These are phyloP conservation scores for Tetrapyrgos nigripes DNA, from an alignment of 1,284 basidiomycete species.

Conservation along the genomic window DNA sequence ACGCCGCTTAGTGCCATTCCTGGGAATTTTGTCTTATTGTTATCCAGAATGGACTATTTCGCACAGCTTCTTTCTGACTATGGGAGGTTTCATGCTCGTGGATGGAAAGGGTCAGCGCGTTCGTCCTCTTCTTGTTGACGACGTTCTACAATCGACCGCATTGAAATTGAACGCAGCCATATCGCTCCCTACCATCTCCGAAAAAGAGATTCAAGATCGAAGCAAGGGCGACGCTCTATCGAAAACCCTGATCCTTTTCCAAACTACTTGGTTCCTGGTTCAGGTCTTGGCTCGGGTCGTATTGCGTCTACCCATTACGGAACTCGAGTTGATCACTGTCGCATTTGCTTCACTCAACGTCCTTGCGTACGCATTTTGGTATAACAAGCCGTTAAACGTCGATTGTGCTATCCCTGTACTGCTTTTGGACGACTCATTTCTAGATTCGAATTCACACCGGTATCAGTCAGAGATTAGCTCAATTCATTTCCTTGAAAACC, in stretches of 20 bases:
- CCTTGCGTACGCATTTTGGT: slow-evolving; percentile 7
- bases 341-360: slow-evolving; percentile 8
- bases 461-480: no score
- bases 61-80: slow-evolving; percentile 1
- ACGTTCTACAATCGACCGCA: no score
- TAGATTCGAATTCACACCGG: no score
- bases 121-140: not conserved
- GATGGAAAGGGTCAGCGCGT: not conserved
- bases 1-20: no score
- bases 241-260: slow-evolving; percentile 7
- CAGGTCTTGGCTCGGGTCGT: slow-evolving; percentile 1
- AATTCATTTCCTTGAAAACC: no score
- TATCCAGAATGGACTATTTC: slow-evolving; percentile 2
- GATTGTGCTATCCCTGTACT: no score
- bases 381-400: slow-evolving; percentile 7
- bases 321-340: slow-evolving; percentile 7
- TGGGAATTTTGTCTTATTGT: not conserved
- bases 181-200: no score
- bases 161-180: no score
- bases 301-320: slow-evolving; percentile 1
- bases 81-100: slow-evolving; percentile 8
- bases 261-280: slow-evolving; percentile 9
- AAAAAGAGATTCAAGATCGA: slow-evolving; percentile 8
- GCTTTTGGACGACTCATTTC: no score
- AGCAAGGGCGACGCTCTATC: slow-evolving; percentile 10